Evolutionary conservation across 2,329 filamentous ascomycete genomes (phyloP), one percentile per base, ranked within the genome.

Genomic region (Metarhizium rileyi): DNA sequence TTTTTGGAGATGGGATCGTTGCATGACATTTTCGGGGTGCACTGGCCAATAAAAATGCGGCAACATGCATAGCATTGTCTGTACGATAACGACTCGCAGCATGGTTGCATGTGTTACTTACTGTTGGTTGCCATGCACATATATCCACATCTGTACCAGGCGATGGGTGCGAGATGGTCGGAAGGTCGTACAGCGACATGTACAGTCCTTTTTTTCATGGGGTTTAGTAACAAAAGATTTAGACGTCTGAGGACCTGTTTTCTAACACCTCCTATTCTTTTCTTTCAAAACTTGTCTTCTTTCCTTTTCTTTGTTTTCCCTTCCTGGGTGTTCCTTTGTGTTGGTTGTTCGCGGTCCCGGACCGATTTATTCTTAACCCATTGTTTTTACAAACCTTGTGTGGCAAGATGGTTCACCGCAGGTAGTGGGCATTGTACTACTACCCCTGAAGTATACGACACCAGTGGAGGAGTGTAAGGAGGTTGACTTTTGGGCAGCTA

Each of bases 221-320:
- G 28, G 44, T 26, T 49, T 48, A 40, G 42, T 38, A 46, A 44
- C 35, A 43, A 27, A 40, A 45, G 22, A 43, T 20, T 48, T 51
- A 51, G 50, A 51, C 50, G 35, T 20, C 30, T 35, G 46, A 28
- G 45, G 42, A 36, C 42, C 36, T 14, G 23, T 23, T 18, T 42
- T 22, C 20, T 50, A 35, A 52, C 38, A 43, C n/a, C 18, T 25
- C 33, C n/a, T n/a, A n/a, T n/a, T 42, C 41, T 49, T 44, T 54
- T 47, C 43, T 46, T 40, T 42, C 16, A 28, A 7, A 28, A n/a
- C n/a, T n/a, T n/a, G n/a, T 45, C 30, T 46, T 50, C 33, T 44
- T 46, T 43, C 26, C 28, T 47, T 48, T 47, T 44, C 14, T 41
- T 46, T n/a, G n/a, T 45, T 7, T 27, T 48, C 45, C 20, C 20